Base-by-base conservation (phyloP, 2,329 filamentous ascomycete species). In the Colletotrichum sp. region DNA sequence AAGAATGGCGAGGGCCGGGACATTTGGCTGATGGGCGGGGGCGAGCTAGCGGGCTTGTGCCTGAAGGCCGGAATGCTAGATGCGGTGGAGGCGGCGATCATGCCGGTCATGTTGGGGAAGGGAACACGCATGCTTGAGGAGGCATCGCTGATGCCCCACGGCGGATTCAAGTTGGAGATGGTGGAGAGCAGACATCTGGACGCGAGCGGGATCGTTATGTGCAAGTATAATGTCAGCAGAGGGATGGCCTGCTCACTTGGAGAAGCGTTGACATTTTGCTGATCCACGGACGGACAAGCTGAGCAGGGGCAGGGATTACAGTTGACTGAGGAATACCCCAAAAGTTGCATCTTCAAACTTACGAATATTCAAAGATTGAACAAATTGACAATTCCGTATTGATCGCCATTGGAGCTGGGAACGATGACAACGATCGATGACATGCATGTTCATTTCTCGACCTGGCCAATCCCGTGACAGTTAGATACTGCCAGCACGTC, bases 11-110 rank as follows among this genome's bases (percentile, higher is more conserved):
- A 69, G 0, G 80, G 79, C 1, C 80, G 79, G 63, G 80, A 84
- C 44, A 80, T 85, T 8, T 86, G 84, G 84, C 78, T 85, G 1
- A 84, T 85, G 82, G 84, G 84, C 8, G 84, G 84, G 1, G 81
- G 81, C 1, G 69, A 77, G 57, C 76, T 86, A 24, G 82, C 80
- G 28, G 71, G 79, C 12, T 68, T 77, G n/a, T 81, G 81, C 32
- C 70, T 85, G 8, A 77, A 79, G 12, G 81, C 80, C 8, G 79
- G 80, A 6, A 65, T 85, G 28, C 71, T 86, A 21, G 83, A 85
- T 30, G 73, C 78, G 1, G 69, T 85, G 5, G 84, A 85, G 76
- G 77, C 77, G 32, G 80, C 81, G 8, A 71, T 81, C 28, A 81
- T 82, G 77, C 81, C 81, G 12, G 80, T 79, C 12, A 57, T 81